Evolutionary conservation across 345 rosid species (phyloP).

Genomic region (Arabis alpina): DNA sequence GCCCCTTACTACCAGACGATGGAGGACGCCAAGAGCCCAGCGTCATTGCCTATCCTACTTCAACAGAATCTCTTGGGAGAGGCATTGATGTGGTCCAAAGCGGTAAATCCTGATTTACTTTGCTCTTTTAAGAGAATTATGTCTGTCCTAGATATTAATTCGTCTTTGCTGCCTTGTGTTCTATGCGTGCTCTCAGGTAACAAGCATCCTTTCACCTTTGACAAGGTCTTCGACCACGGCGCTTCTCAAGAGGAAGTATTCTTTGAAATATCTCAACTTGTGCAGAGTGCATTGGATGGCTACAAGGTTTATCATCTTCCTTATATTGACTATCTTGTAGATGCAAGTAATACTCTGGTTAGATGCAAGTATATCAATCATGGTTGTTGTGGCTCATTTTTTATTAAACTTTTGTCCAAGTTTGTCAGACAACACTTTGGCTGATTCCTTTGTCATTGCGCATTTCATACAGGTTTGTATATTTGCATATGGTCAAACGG

Average conservation of each 20-base stretch:
- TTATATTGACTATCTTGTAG: constrained; percentile 1
- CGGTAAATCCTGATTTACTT: constrained; percentile 52
- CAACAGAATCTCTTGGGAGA: constrained; percentile 72
- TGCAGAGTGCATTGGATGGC: constrained; percentile 97
- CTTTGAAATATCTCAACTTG: constrained; percentile 88
- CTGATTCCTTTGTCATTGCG: background rate
- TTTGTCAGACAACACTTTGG: background rate
- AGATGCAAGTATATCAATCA: constrained; percentile 10
- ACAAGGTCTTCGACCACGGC: constrained; percentile 84
- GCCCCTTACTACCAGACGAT: constrained; percentile 83
- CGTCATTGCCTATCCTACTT: constrained; percentile 69
- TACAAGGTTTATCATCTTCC: constrained; percentile 63
- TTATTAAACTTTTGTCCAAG: background rate
- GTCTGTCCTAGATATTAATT: background rate
- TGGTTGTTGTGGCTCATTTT: background rate
- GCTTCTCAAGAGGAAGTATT: constrained; percentile 90
- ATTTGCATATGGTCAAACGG: constrained; percentile 96
- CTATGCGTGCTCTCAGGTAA: constrained; percentile 54
- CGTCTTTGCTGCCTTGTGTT: no score
- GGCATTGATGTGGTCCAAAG: constrained; percentile 81
- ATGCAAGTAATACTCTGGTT: background rate
- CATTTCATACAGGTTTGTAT: constrained; percentile 70
- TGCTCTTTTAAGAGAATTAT: background rate
- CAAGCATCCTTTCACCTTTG: constrained; percentile 84
- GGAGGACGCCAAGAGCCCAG: constrained; percentile 57